Evolutionary conservation across 495 filamentous ascomycete species (phyloP), one percentile per base, ranked within the genome.

Genomic region (Tuber magnatum): DNA sequence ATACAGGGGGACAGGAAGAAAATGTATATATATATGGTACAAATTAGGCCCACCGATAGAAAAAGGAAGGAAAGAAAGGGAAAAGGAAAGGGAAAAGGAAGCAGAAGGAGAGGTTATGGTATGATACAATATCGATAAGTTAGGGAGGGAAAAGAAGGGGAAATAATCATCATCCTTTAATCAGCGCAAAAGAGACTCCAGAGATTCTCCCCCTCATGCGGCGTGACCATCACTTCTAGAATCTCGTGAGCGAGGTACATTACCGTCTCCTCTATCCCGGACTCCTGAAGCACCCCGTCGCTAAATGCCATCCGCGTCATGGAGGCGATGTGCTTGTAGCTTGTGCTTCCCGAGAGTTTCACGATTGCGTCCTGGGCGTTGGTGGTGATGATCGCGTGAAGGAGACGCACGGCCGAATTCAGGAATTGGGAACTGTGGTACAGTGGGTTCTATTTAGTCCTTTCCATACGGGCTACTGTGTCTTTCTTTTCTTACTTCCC

Each of bases 141-240:
- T 35, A 35, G 16, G 56, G 56, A 35, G 4, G 56, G 56, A 65
- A 65, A 35, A 12, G 8, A 56, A 28, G 46, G 28, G 56, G 28
- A 35, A 14, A 35, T 65, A 32, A 35, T 65, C 14, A 35, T 65
- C 56, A 65, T 65, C 56, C 32, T 65, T 65, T 65, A 35, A 65
- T 65, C 61, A 42, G 41, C 69, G 22, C 68, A 70, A 82, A 90
- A 92, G 40, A 87, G 88, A 46, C 84, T 84, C 24, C 88, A 83
- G 42, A 93, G 82, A 9, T 86, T 89, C 82, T 91, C 90, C 3
- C 90, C 91, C 82, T 93, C 91, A 77, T 93, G 88, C 12, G 90
- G 90, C 78, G 87, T 91, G 39, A 92, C 86, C 78, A 87, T 87
- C 72, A 87, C 86, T 78, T 92, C 90, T 69, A 93, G 80, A 76